Base-by-base conservation (phyloP, 352 stramenopile genomes). In the Pythium sukuiense region DNA sequence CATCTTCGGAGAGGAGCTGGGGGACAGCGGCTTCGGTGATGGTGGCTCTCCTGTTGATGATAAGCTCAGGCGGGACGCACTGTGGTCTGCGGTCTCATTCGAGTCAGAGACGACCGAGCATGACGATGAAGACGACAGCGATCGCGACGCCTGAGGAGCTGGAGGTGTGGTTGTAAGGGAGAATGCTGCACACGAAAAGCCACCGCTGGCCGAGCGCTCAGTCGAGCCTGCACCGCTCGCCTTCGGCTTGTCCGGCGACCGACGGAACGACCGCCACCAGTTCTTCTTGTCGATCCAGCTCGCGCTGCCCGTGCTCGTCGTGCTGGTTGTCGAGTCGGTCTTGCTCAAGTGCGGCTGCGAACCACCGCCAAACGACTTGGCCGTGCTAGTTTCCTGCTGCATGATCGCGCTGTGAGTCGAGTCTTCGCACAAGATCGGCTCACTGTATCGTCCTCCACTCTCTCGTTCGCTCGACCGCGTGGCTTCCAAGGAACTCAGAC, bases 211-310 rank as follows among this genome's bases (percentile, higher is more conserved):
- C 8, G 83, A 89, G 18, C 81, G 79, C 62, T 89, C 83, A 50
- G 79, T 76, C 5, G 35, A 41, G 24, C 6, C 13, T 1, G 24
- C 16, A 1, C 54, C 41, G 2, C 9, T 45, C 2, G 35, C 39
- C 45, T 88, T 87, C 41, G 65, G 46, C 55, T 71, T 72, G 59
- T 80, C 80, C 11, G 83, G 79, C 16, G 41, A 49, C 26, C 83
- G 80, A 59, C 81, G 80, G 67, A 90, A 82, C 52, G 81, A 80
- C 27, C 74, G 80, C 83, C 83, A 92, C 83, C 83, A 92, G 30
- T 88, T 66, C 61, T 82, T 83, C 70, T 86, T 88, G 65, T 90
- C 80, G 54, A 69, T 69, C 67, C 62, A 70, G 50, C 56, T 65
- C 14, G 56, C 35, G 16, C 67, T 65, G 29, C 67, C 56, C n/a